phyloP scores from a whole-genome alignment of 768 basidiomycete species.

The Clavaria fumosa region DNA sequence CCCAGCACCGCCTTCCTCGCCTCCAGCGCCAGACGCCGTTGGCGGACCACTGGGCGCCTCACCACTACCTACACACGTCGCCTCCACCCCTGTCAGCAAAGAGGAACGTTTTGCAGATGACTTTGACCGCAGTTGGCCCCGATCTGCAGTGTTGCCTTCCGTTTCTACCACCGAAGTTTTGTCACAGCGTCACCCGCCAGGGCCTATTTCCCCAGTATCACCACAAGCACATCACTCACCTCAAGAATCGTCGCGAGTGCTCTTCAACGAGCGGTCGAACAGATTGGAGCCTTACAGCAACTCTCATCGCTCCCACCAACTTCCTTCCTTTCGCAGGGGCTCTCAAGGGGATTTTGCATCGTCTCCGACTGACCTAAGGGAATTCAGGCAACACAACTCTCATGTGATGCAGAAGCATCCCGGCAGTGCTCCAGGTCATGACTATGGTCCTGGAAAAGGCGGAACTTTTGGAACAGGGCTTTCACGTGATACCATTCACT shows the following conservation, averaged over 20 bases:
- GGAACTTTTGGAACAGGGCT: too few relatives aligned
- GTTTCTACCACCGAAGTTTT: slow-evolving; percentile 27
- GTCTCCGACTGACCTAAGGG: too few relatives aligned
- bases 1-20: slow-evolving; percentile 16
- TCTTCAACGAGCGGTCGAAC: slow-evolving; percentile 96
- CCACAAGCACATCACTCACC: slow-evolving; percentile 30
- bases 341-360: slow-evolving; percentile 25
- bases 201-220: slow-evolving; percentile 20
- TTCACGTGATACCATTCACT: too few relatives aligned
- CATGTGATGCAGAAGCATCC: too few relatives aligned
- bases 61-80: slow-evolving; percentile 10
- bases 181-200: slow-evolving; percentile 14
- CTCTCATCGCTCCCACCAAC: slow-evolving; percentile 15
- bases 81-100: slow-evolving; percentile 40
- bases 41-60: slow-evolving; percentile 12
- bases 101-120: slow-evolving; percentile 87
- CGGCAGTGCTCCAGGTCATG: too few relatives aligned
- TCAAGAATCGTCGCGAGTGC: slow-evolving; percentile 46
- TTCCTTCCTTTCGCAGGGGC: slow-evolving; percentile 8
- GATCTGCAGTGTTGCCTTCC: slow-evolving; percentile 37
- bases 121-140: slow-evolving; percentile 95
- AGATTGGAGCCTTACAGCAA: slow-evolving; percentile 70
- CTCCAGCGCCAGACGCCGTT: slow-evolving; percentile 10
- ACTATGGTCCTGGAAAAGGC: too few relatives aligned
- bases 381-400: too few relatives aligned